Percentiles rank a stretch among this genome's conserved stretches.
Evolutionary conservation across 495 filamentous ascomycete species (phyloP).

Genomic region (Penicillium goetzii): DNA sequence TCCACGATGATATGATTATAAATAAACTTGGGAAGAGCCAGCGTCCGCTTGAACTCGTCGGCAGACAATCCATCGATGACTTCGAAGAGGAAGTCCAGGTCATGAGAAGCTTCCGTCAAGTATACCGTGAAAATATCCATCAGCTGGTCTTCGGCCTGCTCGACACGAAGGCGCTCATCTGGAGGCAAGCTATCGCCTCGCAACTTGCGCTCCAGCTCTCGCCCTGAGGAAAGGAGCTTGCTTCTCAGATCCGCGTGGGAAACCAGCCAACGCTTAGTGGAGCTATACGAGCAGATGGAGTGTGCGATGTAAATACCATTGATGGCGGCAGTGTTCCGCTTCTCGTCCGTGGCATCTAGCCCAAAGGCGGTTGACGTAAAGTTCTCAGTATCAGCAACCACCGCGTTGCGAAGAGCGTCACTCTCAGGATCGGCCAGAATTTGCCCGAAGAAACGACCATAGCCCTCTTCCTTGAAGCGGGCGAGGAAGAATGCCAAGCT

Average conservation of each 20-base stretch:
- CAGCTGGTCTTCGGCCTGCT: slow-evolving; percentile 86
- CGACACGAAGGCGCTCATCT: slow-evolving; percentile 77
- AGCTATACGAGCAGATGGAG: slow-evolving; percentile 61
- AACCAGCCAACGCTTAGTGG: slow-evolving; percentile 72
- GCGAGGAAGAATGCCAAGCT: slow-evolving; percentile 77
- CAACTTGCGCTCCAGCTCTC: slow-evolving; percentile 72
- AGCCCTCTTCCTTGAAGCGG: slow-evolving; percentile 77
- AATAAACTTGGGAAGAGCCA: slow-evolving; percentile 78
- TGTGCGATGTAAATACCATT: slow-evolving; percentile 86
- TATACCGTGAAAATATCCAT: slow-evolving; percentile 85
- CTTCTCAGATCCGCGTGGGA: slow-evolving; percentile 72
- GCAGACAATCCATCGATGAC: slow-evolving; percentile 83
- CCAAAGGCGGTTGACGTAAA: slow-evolving; percentile 68
- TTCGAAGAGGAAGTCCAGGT: slow-evolving; percentile 87
- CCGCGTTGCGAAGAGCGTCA: slow-evolving; percentile 70
- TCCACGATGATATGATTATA: slow-evolving; percentile 82
- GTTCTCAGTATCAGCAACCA: slow-evolving; percentile 71
- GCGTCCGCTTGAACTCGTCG: slow-evolving; percentile 76
- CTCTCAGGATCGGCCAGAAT: slow-evolving; percentile 78
- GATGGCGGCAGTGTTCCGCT: slow-evolving; percentile 74
- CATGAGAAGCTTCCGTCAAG: slow-evolving; percentile 70
- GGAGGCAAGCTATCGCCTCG: slow-evolving; percentile 68
- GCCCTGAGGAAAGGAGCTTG: slow-evolving; percentile 68
- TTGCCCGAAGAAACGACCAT: slow-evolving; percentile 94
- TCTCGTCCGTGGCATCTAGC: slow-evolving; percentile 54